phyloP scores from a whole-genome alignment of 2,329 filamentous ascomycete species.

The Diaporthe velutina region DNA sequence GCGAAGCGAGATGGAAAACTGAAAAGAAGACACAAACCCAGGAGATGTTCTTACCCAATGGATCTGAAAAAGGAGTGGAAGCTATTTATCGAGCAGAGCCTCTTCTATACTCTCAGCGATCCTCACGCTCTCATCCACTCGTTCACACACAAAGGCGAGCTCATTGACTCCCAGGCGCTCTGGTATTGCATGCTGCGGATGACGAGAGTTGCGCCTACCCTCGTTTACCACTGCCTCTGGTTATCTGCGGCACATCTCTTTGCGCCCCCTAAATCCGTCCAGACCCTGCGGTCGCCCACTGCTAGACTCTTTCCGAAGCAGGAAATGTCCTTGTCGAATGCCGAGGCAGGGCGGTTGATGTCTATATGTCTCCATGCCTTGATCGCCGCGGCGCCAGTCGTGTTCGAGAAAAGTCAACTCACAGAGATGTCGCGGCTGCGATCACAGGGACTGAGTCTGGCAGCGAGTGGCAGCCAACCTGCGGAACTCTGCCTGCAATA shows the following conservation, averaged over 20 bases:
- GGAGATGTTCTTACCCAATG: slow-evolving; percentile 45
- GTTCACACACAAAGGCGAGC: slow-evolving; percentile 65
- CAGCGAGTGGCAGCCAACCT: slow-evolving; percentile 62
- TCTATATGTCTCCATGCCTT: slow-evolving; percentile 74
- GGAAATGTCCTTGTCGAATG: slow-evolving; percentile 56
- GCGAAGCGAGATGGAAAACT: slow-evolving; percentile 46
- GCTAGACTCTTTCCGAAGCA: slow-evolving; percentile 52
- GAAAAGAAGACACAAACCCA: slow-evolving; percentile 50
- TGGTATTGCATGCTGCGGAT: slow-evolving; percentile 75
- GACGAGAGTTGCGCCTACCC: slow-evolving; percentile 66
- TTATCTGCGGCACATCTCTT: slow-evolving; percentile 70
- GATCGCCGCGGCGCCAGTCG: slow-evolving; percentile 68
- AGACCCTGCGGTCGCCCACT: slow-evolving; percentile 54
- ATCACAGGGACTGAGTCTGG: slow-evolving; percentile 64
- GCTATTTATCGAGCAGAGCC: slow-evolving; percentile 72
- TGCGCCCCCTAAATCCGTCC: slow-evolving; percentile 62
- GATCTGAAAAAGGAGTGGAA: slow-evolving; percentile 65
- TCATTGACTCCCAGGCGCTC: slow-evolving; percentile 71
- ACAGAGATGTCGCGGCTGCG: slow-evolving; percentile 73
- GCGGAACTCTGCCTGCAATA: slow-evolving; percentile 68
- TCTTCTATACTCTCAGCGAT: slow-evolving; percentile 74
- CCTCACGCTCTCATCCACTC: slow-evolving; percentile 67
- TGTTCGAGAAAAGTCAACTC: slow-evolving; percentile 61
- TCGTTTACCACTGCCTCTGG: slow-evolving; percentile 77
- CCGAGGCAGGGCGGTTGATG: slow-evolving; percentile 65